Conservation (phyloP, 805 yeast genomes). For the Starmera caribaea region DNA sequence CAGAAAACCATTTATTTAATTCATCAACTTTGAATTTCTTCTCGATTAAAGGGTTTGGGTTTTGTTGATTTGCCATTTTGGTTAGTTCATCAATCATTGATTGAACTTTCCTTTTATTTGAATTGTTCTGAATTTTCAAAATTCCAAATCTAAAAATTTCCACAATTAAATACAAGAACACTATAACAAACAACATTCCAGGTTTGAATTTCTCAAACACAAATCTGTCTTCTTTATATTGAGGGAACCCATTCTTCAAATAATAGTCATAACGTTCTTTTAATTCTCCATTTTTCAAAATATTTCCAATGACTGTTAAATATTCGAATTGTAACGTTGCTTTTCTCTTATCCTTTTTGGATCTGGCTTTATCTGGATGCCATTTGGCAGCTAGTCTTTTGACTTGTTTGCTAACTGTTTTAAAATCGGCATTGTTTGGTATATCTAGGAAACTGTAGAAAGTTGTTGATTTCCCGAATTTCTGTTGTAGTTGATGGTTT, state of each 20-base stretch:
- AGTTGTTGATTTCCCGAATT: constrained; percentile 47
- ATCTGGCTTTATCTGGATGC: constrained; percentile 76
- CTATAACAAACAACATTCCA: constrained; percentile 40
- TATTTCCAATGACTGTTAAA: constrained; percentile 65
- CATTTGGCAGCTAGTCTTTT: constrained; percentile 58
- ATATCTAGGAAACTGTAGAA: constrained; percentile 22
- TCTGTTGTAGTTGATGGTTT: constrained; percentile 51
- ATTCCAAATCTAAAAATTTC: constrained; percentile 51
- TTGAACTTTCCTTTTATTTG: constrained; percentile 48
- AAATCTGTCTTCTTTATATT: constrained; percentile 62
- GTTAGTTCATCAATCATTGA: constrained; percentile 42
- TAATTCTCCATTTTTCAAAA: constrained; percentile 44
- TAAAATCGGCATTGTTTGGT: constrained; percentile 29
- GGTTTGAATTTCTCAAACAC: constrained; percentile 62
- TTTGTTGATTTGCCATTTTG: constrained; percentile 46
- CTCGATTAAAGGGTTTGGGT: constrained; percentile 37
- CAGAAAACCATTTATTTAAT: constrained; percentile 42
- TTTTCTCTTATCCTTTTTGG: constrained; percentile 32
- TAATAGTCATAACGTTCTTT: constrained; percentile 80
- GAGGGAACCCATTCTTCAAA: constrained; percentile 76
- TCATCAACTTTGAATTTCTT: constrained; percentile 31
- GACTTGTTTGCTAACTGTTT: constrained; percentile 56
- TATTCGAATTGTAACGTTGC: constrained; percentile 71
- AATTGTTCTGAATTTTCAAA: constrained; percentile 41
- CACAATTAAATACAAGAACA: constrained; percentile 39